Conservation (phyloP, 1,284 basidiomycete species). For the Trichosporon sp. region DNA sequence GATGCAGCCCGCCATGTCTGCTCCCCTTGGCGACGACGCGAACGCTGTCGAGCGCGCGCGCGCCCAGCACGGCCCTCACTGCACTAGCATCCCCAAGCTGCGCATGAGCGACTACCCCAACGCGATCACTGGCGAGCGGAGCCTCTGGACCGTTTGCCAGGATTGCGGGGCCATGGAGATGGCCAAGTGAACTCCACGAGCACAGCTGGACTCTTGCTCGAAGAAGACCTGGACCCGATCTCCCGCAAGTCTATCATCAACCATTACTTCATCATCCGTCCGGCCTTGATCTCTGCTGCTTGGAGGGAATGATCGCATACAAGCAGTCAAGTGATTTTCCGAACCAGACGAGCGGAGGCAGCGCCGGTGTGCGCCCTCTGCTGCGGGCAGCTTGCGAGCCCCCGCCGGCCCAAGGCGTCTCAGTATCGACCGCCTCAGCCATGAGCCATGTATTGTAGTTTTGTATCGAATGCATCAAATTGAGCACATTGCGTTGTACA, state of each 20-base stretch:
- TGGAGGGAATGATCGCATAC: background rate
- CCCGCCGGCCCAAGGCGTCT: conserved; percentile 1
- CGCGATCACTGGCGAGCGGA: conserved; percentile 33
- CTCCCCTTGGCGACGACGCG: conserved; percentile 26
- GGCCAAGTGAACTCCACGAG: conserved; percentile 11
- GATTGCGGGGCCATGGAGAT: conserved; percentile 45
- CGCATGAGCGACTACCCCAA: conserved; percentile 44
- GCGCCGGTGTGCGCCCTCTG: conserved; percentile 5
- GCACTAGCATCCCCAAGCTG: conserved; percentile 45
- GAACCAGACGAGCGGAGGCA: background rate
- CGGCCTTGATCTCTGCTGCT: background rate
- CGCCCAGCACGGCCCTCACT: conserved; percentile 44
- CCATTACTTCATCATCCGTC: background rate
- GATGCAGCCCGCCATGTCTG: conserved; percentile 34
- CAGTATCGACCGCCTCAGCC: background rate
- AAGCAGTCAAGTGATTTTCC: background rate
- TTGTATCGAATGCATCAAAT: conserved; percentile 7
- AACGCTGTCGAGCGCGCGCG: conserved; percentile 37
- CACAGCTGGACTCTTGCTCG: background rate
- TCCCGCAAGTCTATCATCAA: background rate
- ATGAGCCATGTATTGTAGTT: background rate
- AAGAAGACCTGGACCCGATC: background rate
- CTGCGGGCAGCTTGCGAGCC: conserved; percentile 4
- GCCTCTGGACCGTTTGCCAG: conserved; percentile 45
- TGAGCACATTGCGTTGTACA: background rate